Conservation (phyloP, 2,329 filamentous ascomycete genomes). For the Beauveria sp. region DNA sequence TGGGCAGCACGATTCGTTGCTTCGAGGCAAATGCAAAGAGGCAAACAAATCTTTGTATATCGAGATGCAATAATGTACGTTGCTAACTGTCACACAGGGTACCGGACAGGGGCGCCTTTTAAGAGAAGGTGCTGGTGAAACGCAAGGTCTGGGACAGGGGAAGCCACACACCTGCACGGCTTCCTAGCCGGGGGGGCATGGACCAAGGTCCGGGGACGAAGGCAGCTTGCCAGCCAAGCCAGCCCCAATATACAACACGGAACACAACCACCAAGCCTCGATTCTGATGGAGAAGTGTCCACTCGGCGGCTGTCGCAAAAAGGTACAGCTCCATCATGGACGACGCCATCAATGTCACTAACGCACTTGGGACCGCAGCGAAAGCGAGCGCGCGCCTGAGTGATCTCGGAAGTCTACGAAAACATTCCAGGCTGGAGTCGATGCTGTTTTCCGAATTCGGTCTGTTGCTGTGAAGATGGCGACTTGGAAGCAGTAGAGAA, state of each 20-base stretch:
- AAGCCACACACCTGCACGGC: not conserved
- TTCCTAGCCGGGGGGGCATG: not conserved
- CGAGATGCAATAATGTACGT: not conserved
- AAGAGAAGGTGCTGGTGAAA: conserved; percentile 6
- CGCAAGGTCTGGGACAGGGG: not conserved
- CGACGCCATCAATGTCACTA: not conserved
- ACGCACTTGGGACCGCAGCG: not conserved
- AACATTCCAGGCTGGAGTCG: not conserved
- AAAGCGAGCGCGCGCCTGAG: not conserved
- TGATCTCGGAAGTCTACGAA: not conserved
- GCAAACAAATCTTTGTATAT: not conserved
- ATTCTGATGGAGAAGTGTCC: conserved; percentile 4
- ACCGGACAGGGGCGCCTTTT: conserved; percentile 2
- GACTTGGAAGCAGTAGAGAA: not conserved
- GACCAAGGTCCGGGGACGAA: not conserved
- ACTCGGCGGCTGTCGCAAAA: not conserved
- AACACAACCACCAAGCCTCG: not conserved
- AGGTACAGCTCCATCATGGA: not conserved
- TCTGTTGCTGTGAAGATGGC: not conserved
- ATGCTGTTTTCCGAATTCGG: not conserved
- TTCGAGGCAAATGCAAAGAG: not conserved
- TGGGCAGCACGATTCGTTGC: not conserved
- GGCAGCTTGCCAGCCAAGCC: not conserved
- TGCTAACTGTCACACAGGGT: not conserved
- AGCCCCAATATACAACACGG: not conserved